Percentiles rank a stretch among this genome's conserved stretches.
phyloP scores from a whole-genome alignment of 208 protist species.

The Wallacemonas sp. region DNA sequence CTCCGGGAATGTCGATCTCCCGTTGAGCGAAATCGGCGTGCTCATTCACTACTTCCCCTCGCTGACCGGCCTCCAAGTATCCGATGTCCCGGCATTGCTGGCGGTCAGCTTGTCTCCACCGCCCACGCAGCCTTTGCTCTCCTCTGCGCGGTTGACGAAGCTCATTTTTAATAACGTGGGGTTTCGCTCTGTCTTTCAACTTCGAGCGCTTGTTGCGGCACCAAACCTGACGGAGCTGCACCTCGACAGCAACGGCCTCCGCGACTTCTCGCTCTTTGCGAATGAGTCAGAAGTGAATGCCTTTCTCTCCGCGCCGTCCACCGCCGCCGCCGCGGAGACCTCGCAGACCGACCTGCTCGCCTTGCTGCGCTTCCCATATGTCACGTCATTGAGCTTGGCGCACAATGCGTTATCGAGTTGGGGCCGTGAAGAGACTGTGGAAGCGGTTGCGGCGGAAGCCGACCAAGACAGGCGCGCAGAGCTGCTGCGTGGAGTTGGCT shows the following conservation, averaged over 20 bases:
- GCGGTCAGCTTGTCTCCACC: background rate
- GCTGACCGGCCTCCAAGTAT: constrained; percentile 67
- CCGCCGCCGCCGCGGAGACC: background rate
- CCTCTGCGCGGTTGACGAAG: constrained; percentile 49
- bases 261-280: constrained; percentile 27
- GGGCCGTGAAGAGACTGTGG: constrained; percentile 15
- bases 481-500: background rate
- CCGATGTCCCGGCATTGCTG: constrained; percentile 52
- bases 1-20: constrained; percentile 54
- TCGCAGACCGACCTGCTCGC: constrained; percentile 2
- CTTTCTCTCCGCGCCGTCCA: background rate
- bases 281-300: constrained; percentile 9
- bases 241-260: constrained; percentile 71
- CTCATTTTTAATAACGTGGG: constrained; percentile 80
- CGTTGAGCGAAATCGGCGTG: constrained; percentile 49
- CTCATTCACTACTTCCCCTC: constrained; percentile 59
- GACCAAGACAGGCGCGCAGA: background rate
- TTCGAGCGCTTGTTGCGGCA: constrained; percentile 49
- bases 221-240: constrained; percentile 73
- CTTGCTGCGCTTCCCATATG: constrained; percentile 36
- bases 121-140: constrained; percentile 12
- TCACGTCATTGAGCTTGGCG: constrained; percentile 78
- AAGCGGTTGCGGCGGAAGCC: background rate
- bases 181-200: constrained; percentile 55
- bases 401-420: constrained; percentile 71